phyloP scores from a whole-genome alignment of 2,329 filamentous ascomycete species.

The Thielaviopsis musarum region DNA sequence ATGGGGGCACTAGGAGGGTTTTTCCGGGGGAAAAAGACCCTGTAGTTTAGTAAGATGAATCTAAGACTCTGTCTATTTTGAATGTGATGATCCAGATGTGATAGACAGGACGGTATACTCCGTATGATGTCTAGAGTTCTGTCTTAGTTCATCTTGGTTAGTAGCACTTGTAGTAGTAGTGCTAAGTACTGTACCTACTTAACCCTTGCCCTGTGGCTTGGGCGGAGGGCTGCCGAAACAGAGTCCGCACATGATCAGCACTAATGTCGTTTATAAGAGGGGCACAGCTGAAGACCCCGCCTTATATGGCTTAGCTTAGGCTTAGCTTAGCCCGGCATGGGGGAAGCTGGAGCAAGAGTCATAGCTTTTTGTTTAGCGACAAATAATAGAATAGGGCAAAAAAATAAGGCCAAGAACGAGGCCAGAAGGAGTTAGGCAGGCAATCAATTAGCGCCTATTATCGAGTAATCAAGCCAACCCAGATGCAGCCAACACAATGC shows the following conservation, averaged over 20 bases:
- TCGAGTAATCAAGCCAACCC: background rate
- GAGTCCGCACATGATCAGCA: background rate
- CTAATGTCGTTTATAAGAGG: background rate
- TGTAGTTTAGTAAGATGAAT: background rate
- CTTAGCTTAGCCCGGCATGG: background rate
- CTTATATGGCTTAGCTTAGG: background rate
- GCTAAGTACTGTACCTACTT: background rate
- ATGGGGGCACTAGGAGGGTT: constrained; percentile 42
- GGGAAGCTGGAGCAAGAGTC: background rate
- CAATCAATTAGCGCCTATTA: background rate
- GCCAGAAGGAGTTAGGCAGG: background rate
- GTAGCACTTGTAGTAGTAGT: no score
- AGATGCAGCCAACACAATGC: background rate
- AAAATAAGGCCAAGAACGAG: background rate
- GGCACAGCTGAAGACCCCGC: background rate
- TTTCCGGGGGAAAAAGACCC: constrained; percentile 33
- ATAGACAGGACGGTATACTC: background rate
- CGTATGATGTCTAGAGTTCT: background rate
- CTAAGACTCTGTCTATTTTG: background rate
- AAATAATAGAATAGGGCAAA: background rate
- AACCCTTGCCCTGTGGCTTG: background rate
- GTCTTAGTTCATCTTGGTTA: background rate
- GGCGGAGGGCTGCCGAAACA: background rate
- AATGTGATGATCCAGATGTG: background rate
- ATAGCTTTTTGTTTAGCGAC: background rate